Conservation (phyloP, 345 rosid genomes). For the Lepidium africanum region DNA sequence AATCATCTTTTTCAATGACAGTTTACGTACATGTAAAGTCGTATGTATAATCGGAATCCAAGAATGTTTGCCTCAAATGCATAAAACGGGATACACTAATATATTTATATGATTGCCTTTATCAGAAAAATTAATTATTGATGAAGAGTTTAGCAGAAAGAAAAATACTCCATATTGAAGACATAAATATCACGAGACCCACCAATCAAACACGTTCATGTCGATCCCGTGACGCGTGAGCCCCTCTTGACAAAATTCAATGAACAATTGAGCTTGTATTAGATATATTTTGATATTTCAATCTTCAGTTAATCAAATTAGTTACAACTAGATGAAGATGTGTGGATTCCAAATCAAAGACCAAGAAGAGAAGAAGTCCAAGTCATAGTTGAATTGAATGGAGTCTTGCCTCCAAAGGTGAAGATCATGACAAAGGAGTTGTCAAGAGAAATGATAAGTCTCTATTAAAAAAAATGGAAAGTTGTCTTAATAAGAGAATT, state of each 20-base stretch:
- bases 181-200: slow-evolving; percentile 15
- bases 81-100: not conserved
- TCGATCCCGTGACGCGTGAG: slow-evolving; percentile 19
- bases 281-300: too few species aligned
- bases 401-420: too few species aligned
- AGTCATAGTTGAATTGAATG: too few species aligned
- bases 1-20: too few species aligned
- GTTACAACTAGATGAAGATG: too few species aligned
- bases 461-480: too few species aligned
- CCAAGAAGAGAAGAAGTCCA: too few species aligned
- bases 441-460: too few species aligned
- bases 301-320: too few species aligned
- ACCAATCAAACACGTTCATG: slow-evolving; percentile 8
- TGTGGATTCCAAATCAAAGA: too few species aligned
- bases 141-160: not conserved
- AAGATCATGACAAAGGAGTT: too few species aligned
- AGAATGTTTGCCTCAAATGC: not conserved
- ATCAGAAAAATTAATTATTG: not conserved
- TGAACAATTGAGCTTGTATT: not conserved
- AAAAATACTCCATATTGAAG: not conserved
- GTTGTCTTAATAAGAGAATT: too few species aligned
- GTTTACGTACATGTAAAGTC: not conserved
- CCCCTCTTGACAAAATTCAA: not conserved
- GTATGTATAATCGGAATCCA: not conserved
- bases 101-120: not conserved